These are phyloP conservation scores for Nissolia schottii DNA, from an alignment of 306 rosid species.

Conservation along the genomic window DNA sequence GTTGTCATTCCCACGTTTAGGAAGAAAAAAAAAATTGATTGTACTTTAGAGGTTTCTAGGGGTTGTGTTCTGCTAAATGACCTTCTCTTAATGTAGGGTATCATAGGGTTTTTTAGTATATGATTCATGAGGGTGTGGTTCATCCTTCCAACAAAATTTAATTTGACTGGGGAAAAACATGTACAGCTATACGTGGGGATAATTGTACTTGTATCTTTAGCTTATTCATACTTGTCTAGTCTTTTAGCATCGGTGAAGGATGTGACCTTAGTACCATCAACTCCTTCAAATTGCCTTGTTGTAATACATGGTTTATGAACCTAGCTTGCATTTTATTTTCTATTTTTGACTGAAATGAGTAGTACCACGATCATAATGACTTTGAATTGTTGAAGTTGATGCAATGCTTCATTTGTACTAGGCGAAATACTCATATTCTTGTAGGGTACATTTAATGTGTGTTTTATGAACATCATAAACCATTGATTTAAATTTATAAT, in stretches of 20 bases:
- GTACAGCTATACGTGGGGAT: conserved; percentile 76
- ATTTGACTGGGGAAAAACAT: conserved; percentile 38
- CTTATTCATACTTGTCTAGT: conserved; percentile 33
- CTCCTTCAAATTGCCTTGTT: conserved; percentile 6
- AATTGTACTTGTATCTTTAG: conserved; percentile 37
- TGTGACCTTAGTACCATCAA: conserved; percentile 1
- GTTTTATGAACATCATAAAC: too few relatives aligned
- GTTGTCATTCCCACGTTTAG: conserved; percentile 43
- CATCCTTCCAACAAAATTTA: conserved; percentile 33
- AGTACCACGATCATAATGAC: background rate
- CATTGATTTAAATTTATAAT: too few relatives aligned
- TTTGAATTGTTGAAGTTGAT: background rate
- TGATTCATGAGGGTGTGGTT: conserved; percentile 46
- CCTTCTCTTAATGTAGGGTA: conserved; percentile 43
- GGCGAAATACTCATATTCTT: too few relatives aligned
- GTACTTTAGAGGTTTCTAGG: conserved; percentile 40
- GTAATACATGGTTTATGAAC: conserved; percentile 13
- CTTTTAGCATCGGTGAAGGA: conserved; percentile 20
- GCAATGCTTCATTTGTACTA: background rate
- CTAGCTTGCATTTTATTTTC: background rate
- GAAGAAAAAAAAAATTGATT: conserved; percentile 26
- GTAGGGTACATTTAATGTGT: too few relatives aligned
- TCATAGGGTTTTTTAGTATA: conserved; percentile 53
- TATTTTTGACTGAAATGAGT: background rate
- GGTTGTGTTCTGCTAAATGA: conserved; percentile 33